Evolutionary conservation across 768 basidiomycete species (phyloP).

Genomic region (Serpula lacrymans): DNA sequence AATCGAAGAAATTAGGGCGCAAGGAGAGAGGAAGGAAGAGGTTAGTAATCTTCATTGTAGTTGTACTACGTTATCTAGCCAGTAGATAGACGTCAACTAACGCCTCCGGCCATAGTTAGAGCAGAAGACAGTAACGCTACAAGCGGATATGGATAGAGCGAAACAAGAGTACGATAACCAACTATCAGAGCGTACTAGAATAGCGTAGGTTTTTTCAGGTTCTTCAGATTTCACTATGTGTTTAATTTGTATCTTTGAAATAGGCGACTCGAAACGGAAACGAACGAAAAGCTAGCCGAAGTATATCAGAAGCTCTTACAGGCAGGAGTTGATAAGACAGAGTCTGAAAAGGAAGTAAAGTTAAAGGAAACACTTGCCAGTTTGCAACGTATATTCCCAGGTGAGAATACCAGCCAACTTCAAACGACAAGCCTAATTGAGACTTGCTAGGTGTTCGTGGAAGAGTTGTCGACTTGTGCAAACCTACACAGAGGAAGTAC

Average conservation of each 20-base stretch:
- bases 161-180: conserved; percentile 83
- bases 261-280: conserved; percentile 87
- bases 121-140: conserved; percentile 50
- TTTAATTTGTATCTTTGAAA: neutral
- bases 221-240: neutral
- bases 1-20: conserved; percentile 46
- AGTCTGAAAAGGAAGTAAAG: conserved; percentile 78
- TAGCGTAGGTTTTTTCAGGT: conserved; percentile 51
- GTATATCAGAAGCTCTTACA: conserved; percentile 83
- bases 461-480: conserved; percentile 90
- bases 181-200: conserved; percentile 76
- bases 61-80: neutral
- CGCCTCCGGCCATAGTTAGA: conserved; percentile 47
- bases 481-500: conserved; percentile 90
- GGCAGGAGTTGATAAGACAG: conserved; percentile 84
- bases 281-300: conserved; percentile 86
- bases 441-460: conserved; percentile 74
- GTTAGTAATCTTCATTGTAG: conserved; percentile 31
- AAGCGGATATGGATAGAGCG: conserved; percentile 58
- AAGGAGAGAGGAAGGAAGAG: conserved; percentile 54
- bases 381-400: conserved; percentile 88
- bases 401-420: conserved; percentile 31
- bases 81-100: neutral
- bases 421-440: neutral
- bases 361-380: conserved; percentile 84